Percentiles rank a stretch among this genome's conserved stretches.
Conservation (phyloP, 257 asterid species). For the Avicennia marina region DNA sequence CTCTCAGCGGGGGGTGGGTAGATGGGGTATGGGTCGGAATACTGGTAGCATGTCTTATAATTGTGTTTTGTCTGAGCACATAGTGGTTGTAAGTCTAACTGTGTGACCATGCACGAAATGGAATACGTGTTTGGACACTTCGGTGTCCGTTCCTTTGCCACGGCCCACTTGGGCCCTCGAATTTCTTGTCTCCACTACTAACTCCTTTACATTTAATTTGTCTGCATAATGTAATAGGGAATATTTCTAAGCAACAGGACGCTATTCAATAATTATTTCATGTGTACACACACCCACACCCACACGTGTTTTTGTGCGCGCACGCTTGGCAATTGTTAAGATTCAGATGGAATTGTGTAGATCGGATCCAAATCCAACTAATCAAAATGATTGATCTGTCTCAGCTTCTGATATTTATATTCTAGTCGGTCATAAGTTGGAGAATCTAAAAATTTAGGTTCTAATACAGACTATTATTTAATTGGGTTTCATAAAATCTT, state of each 20-base stretch:
- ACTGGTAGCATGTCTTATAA: slow-evolving; percentile 13
- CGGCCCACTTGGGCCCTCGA: slow-evolving; percentile 21
- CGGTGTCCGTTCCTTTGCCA: slow-evolving; percentile 1
- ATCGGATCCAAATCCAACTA: slow-evolving; percentile 23
- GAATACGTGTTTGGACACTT: slow-evolving; percentile 31
- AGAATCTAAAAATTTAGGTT: no score
- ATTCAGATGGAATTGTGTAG: slow-evolving; percentile 10
- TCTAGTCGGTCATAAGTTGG: no score
- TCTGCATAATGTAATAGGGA: background rate
- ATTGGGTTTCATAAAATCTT: no score
- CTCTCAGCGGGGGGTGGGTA: no score
- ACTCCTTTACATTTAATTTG: background rate
- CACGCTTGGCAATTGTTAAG: slow-evolving; percentile 1
- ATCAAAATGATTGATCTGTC: no score
- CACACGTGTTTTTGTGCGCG: background rate
- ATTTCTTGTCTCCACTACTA: slow-evolving; percentile 10
- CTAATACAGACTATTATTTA: no score
- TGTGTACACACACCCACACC: background rate
- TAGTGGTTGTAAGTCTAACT: slow-evolving; percentile 17
- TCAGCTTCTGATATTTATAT: no score
- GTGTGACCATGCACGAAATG: slow-evolving; percentile 41
- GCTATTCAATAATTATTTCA: background rate
- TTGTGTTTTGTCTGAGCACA: background rate
- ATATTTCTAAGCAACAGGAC: background rate
- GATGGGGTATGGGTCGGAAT: no score